Evolutionary conservation across 2,329 filamentous ascomycete genomes (phyloP), one percentile per base, ranked within the genome.

Genomic region (Parastagonospora avenae): DNA sequence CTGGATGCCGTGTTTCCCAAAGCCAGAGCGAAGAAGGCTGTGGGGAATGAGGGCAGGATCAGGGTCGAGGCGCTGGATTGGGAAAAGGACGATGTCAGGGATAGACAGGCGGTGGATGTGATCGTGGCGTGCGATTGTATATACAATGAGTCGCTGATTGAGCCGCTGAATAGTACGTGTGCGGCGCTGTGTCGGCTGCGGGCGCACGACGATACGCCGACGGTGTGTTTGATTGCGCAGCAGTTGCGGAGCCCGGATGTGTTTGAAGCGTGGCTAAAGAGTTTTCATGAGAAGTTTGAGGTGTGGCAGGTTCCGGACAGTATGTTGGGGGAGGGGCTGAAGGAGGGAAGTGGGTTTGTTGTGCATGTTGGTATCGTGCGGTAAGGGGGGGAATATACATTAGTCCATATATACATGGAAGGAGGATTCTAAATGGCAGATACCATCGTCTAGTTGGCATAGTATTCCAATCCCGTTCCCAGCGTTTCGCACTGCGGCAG

Each of bases 121-220:
- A 79, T 97, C 9, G 71, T 97, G 31, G 91, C 92, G 4, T 96
- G 91, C 68, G 94, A 99, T 73, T 97, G 92, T 73, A 88, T 99
- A 61, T 99, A 95, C 79, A 99, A 97, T 74, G 90, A 96, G 59
- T 84, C 89, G 2, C 82, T 97, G 2, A 84, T 97, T 19, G 78
- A 83, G 37, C 91, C 92, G 0, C 84, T 97, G 42, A 89, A 94
- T n/a, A 83, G 87, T 63, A 89, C 91, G 0, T 96, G 90, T 70
- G 84, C 80, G 5, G 89, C 95, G 55, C 81, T 86, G 19, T 96
- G 91, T 72, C 76, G 76, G 8, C 73, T 93, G 12, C 79, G 86
- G 6, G 30, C 40, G n/a, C 27, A 42, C 8, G 30, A 50, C 1
- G 30, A 57, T 9, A 63, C 50, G 40, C 82, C 88, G 2, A 88